Evolutionary conservation across 1,139 yeast species (phyloP).

Genomic region (Debaryomyces nepalensis): DNA sequence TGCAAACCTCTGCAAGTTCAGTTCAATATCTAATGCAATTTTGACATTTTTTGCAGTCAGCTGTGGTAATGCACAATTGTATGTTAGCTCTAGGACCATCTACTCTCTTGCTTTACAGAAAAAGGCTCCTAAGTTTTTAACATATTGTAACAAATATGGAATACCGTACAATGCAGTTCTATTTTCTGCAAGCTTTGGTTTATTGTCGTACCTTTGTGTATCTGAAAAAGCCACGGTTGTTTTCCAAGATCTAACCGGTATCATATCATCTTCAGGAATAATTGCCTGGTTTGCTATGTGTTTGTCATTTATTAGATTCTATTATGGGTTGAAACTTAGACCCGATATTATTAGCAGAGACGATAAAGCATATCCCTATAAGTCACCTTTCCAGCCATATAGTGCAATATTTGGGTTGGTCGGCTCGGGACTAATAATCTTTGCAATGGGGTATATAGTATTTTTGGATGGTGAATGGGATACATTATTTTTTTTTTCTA

Average conservation of each 20-base stretch:
- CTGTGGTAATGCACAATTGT: conserved; percentile 77
- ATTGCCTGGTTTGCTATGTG: conserved; percentile 86
- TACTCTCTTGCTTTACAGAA: conserved; percentile 75
- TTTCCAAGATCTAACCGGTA: conserved; percentile 64
- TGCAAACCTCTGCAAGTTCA: conserved; percentile 65
- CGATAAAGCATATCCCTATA: conserved; percentile 73
- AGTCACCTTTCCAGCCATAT: conserved; percentile 79
- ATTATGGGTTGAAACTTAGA: conserved; percentile 65
- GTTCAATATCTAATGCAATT: conserved; percentile 66
- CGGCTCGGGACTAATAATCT: conserved; percentile 57
- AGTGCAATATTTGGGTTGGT: conserved; percentile 69
- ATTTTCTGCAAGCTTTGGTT: conserved; percentile 62
- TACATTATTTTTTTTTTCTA: conserved; percentile 63
- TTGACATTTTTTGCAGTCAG: conserved; percentile 76
- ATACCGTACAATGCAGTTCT: conserved; percentile 76
- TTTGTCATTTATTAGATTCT: conserved; percentile 70
- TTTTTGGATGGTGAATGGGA: conserved; percentile 67
- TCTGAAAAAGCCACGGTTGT: conserved; percentile 64
- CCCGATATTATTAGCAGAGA: conserved; percentile 68
- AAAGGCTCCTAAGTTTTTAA: conserved; percentile 65
- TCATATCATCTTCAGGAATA: conserved; percentile 72
- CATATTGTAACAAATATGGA: conserved; percentile 65
- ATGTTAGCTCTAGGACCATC: conserved; percentile 78
- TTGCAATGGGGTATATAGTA: conserved; percentile 73
- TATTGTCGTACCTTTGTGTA: conserved; percentile 63